A percentile compares a stretch with the other conserved stretches of the same genome.
phyloP scores from a whole-genome alignment of 23 red algal species.

The Gracilariopsis chorda region DNA sequence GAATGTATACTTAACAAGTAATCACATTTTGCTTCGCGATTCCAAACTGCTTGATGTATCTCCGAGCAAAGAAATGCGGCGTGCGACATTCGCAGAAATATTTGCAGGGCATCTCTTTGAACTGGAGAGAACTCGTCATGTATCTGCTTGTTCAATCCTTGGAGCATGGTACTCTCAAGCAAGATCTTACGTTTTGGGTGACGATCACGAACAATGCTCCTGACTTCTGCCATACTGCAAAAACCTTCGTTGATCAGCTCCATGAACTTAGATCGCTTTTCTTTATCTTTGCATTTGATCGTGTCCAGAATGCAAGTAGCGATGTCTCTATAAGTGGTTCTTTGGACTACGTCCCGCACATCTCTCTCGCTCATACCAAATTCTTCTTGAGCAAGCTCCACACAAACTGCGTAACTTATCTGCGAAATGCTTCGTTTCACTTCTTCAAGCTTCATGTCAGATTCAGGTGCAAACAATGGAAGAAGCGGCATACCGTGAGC shows the following conservation, averaged over 20 bases:
- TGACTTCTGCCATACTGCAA: not conserved
- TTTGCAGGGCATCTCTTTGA: not conserved
- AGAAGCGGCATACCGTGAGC: not conserved
- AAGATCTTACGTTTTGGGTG: not conserved
- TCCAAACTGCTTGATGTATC: constrained; percentile 13
- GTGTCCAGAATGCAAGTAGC: constrained; percentile 11
- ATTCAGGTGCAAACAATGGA: not conserved
- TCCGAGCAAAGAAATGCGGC: constrained; percentile 39
- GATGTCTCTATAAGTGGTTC: not conserved
- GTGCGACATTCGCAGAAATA: constrained; percentile 17
- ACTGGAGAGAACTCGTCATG: not conserved
- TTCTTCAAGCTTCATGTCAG: not conserved
- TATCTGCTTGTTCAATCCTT: no score
- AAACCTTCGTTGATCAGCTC: not conserved
- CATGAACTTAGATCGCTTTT: not conserved
- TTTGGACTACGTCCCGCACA: not conserved
- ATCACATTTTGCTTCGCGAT: not conserved
- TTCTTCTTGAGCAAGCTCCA: not conserved
- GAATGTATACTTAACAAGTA: not conserved
- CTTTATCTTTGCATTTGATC: not conserved
- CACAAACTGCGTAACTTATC: not conserved
- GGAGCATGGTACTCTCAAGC: not conserved
- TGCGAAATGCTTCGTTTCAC: not conserved
- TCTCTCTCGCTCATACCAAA: not conserved
- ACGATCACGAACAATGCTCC: not conserved